Base-by-base conservation (phyloP, 192 early-diverging fungal genomes). In the Entophlyctis helioformis region DNA sequence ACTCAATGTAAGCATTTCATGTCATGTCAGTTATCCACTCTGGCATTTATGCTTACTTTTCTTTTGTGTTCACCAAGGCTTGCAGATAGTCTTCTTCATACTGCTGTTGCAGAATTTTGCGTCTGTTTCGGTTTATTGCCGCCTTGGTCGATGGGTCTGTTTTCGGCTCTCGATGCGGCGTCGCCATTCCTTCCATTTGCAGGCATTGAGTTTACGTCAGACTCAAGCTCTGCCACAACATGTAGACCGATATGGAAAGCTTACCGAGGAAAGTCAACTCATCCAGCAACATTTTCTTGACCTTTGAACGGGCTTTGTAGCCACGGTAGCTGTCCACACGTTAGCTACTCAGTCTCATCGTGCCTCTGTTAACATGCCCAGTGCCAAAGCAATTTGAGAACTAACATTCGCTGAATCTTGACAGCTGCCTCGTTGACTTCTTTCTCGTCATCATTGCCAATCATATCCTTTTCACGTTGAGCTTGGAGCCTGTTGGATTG, bases 1-100 rank as follows among this genome's bases (percentile, higher is more conserved):
- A n/a, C n/a, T n/a, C n/a, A n/a, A n/a, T n/a, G n/a, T n/a, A n/a
- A n/a, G n/a, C n/a, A n/a, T n/a, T n/a, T n/a, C n/a, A n/a, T n/a
- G n/a, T n/a, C n/a, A n/a, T n/a, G n/a, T n/a, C n/a, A n/a, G n/a
- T n/a, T n/a, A n/a, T n/a, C n/a, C n/a, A n/a, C n/a, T n/a, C n/a
- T n/a, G n/a, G n/a, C n/a, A n/a, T n/a, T n/a, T n/a, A n/a, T n/a
- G 18, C 47, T 46, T 39, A 75, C 74, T 78, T 79, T 69, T 79
- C 76, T 35, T 67, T 64, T 29, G 67, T 78, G 29, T 63, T 70
- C 1, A 79, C 55, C 20, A 79, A 48, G 1, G 72, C 66, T 39
- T 73, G 71, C 45, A 71, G 67, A 39, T 78, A 79, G 38, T 79
- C 76, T 39, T 76, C 74, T 45, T 76, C 72, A 46, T 73, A 59